Conservation (phyloP, 495 filamentous ascomycete genomes). For the Thermochaetoides thermophila region DNA sequence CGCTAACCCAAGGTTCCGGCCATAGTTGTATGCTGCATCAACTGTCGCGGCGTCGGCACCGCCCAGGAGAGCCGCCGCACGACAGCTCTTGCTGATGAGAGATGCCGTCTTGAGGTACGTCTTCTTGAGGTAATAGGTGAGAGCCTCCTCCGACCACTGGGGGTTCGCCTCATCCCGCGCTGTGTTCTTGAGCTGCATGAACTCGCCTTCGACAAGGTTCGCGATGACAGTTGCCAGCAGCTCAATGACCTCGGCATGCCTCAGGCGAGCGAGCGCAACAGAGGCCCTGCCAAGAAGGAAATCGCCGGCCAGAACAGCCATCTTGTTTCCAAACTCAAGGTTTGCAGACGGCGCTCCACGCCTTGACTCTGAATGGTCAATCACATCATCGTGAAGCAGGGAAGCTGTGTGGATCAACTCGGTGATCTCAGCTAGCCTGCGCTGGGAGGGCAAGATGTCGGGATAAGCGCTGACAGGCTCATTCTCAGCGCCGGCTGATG, state of each 20-base stretch:
- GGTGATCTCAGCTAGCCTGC: slow-evolving; percentile 86
- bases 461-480: slow-evolving; percentile 40
- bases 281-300: slow-evolving; percentile 88
- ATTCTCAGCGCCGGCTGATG: slow-evolving; percentile 38
- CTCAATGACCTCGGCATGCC: slow-evolving; percentile 88
- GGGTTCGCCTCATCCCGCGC: slow-evolving; percentile 70
- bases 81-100: slow-evolving; percentile 88
- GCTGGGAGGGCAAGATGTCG: slow-evolving; percentile 82
- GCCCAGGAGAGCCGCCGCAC: slow-evolving; percentile 77
- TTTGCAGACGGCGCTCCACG: slow-evolving; percentile 80
- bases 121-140: slow-evolving; percentile 95
- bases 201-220: slow-evolving; percentile 94
- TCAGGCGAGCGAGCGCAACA: slow-evolving; percentile 76
- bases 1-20: slow-evolving; percentile 80
- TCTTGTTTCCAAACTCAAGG: slow-evolving; percentile 91
- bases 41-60: slow-evolving; percentile 62
- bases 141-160: slow-evolving; percentile 67
- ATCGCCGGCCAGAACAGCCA: slow-evolving; percentile 92
- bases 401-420: slow-evolving; percentile 96
- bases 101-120: slow-evolving; percentile 95
- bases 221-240: slow-evolving; percentile 91
- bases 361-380: slow-evolving; percentile 76
- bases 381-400: slow-evolving; percentile 93
- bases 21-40: slow-evolving; percentile 81
- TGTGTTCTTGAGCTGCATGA: slow-evolving; percentile 98